Conservation (phyloP, 1,139 yeast species). For the Chernovozyma sophiae-reginae region DNA sequence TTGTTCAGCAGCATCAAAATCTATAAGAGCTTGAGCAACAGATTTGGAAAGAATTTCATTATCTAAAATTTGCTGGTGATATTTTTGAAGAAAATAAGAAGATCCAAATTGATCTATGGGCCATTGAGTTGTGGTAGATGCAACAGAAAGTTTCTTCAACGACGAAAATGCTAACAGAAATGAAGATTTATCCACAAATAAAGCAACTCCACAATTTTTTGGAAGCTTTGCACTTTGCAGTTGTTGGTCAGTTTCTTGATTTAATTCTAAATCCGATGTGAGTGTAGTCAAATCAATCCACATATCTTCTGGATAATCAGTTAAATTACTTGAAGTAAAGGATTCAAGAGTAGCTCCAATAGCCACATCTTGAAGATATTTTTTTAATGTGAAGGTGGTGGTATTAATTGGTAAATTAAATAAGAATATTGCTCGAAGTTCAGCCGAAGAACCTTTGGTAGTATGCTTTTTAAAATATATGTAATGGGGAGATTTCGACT, state of each 20-base stretch:
- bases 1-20: constrained; percentile 70
- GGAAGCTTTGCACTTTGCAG: constrained; percentile 46
- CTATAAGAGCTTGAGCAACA: constrained; percentile 58
- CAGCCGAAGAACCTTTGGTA: constrained; percentile 28
- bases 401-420: constrained; percentile 72
- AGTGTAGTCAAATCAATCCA: constrained; percentile 56
- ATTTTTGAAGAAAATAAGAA: constrained; percentile 24
- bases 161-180: constrained; percentile 62
- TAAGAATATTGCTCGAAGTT: constrained; percentile 55
- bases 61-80: constrained; percentile 36
- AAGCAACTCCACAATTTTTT: constrained; percentile 67
- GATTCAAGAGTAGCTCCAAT: constrained; percentile 58
- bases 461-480: constrained; percentile 65
- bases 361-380: constrained; percentile 56
- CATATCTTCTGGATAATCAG: constrained; percentile 46
- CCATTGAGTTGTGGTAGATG: constrained; percentile 25
- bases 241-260: not conserved
- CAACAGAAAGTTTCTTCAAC: constrained; percentile 45
- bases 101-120: constrained; percentile 27
- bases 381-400: constrained; percentile 48
- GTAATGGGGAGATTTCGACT: constrained; percentile 36
- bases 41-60: constrained; percentile 41
- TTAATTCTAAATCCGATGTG: constrained; percentile 47
- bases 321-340: constrained; percentile 32
- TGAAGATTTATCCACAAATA: constrained; percentile 73